These are phyloP conservation scores for Talaromyces sp. DNA, from an alignment of 2,329 filamentous ascomycete genomes.

Conservation along the genomic window DNA sequence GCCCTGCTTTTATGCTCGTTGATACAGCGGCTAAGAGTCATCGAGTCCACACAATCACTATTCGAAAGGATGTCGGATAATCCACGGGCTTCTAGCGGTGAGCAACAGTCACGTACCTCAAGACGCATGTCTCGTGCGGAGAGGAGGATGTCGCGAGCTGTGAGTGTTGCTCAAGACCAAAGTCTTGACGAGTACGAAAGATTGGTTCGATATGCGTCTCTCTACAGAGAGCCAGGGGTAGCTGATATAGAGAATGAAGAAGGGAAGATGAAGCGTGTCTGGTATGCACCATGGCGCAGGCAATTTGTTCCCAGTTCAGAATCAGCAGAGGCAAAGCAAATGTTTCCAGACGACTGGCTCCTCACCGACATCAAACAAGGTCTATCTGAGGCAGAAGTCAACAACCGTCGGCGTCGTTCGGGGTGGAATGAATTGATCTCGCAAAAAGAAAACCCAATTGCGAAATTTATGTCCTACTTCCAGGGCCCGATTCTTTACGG, in stretches of 20 bases:
- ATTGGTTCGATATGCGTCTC: constrained; percentile 64
- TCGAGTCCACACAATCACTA: neutral
- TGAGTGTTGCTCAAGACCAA: constrained; percentile 29
- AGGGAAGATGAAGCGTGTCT: constrained; percentile 50
- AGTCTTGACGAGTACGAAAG: constrained; percentile 61
- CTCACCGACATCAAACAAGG: constrained; percentile 65
- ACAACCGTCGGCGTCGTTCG: constrained; percentile 58
- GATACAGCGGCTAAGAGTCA: neutral
- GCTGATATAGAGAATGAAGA: constrained; percentile 40
- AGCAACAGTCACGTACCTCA: constrained; percentile 12
- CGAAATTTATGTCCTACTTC: constrained; percentile 73
- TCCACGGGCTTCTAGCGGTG: constrained; percentile 12
- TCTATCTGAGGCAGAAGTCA: constrained; percentile 57
- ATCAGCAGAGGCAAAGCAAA: constrained; percentile 27
- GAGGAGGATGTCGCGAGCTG: constrained; percentile 17
- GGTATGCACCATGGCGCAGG: constrained; percentile 58
- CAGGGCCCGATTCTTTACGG: constrained; percentile 72
- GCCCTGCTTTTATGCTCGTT: neutral
- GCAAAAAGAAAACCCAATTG: constrained; percentile 72
- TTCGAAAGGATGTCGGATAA: constrained; percentile 3
- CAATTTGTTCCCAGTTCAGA: constrained; percentile 29
- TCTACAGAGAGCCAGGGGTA: constrained; percentile 56
- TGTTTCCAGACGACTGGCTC: constrained; percentile 64
- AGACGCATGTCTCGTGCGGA: constrained; percentile 36
- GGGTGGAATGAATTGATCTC: constrained; percentile 72